phyloP scores from a whole-genome alignment of 2,329 filamentous ascomycete species.

The Diaporthe amygdali region DNA sequence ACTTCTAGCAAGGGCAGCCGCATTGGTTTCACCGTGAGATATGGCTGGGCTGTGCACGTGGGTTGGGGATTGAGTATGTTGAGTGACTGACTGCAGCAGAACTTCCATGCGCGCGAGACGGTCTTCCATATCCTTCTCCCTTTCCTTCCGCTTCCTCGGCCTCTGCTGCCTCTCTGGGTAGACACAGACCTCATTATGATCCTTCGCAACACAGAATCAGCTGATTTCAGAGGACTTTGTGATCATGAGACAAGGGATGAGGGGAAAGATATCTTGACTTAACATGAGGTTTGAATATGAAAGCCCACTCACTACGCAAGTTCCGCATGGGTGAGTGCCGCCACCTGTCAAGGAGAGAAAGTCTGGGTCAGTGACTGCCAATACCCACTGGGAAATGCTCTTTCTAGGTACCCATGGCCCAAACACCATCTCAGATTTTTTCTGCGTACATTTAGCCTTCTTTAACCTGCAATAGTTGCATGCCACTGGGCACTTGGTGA shows the following conservation, averaged over 20 bases:
- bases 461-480: slow-evolving; percentile 17
- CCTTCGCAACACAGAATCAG: neutral
- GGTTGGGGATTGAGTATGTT: neutral
- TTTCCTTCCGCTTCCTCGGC: neutral
- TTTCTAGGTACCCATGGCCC: too few relatives aligned
- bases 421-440: too few relatives aligned
- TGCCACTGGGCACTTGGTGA: neutral
- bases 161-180: slow-evolving; percentile 3
- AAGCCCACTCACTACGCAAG: neutral
- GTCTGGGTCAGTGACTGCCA: too few relatives aligned
- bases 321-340: slow-evolving; percentile 2
- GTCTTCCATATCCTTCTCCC: neutral
- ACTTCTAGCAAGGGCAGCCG: neutral
- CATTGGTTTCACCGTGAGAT: too few relatives aligned
- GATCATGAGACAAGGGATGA: too few relatives aligned
- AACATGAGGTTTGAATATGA: neutral
- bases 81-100: neutral
- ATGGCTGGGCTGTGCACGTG: neutral
- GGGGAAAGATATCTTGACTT: neutral
- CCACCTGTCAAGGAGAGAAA: slow-evolving; percentile 12
- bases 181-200: slow-evolving; percentile 7
- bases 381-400: too few relatives aligned
- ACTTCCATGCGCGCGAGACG: slow-evolving; percentile 11
- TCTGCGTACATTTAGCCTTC: slow-evolving; percentile 14
- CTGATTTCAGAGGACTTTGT: too few relatives aligned